Conservation (phyloP, 1,284 basidiomycete species). For the Apiotrichum gracile region DNA sequence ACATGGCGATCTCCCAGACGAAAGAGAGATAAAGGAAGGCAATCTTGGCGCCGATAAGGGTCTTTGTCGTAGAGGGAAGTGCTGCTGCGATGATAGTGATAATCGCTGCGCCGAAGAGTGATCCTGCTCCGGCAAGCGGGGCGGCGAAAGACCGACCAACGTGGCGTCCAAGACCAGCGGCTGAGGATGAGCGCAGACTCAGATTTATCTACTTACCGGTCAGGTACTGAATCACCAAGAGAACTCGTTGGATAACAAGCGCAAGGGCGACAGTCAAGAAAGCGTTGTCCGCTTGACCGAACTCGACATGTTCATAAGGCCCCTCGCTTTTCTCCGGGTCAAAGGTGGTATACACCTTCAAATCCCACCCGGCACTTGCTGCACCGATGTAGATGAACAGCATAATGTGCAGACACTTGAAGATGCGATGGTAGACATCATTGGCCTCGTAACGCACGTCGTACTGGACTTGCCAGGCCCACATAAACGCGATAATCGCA, state of each 20-base stretch:
- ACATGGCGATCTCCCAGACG: constrained; percentile 14
- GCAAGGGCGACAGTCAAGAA: neutral
- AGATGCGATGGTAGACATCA: constrained; percentile 22
- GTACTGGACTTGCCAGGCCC: constrained; percentile 25
- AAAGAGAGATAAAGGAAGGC: constrained; percentile 26
- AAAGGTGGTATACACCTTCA: neutral
- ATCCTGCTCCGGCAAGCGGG: neutral
- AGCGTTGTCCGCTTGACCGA: neutral
- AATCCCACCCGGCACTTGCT: constrained; percentile 28
- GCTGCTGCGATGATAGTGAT: constrained; percentile 1
- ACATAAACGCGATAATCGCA: constrained; percentile 22
- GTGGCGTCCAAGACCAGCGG: neutral
- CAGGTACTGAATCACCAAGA: neutral
- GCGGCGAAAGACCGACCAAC: neutral
- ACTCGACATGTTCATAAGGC: neutral
- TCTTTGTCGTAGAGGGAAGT: constrained; percentile 12
- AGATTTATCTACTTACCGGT: neutral
- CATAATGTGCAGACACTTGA: constrained; percentile 22
- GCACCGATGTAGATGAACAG: constrained; percentile 31
- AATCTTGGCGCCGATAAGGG: constrained; percentile 18
- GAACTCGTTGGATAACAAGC: neutral
- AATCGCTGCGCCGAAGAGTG: neutral
- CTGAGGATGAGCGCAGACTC: neutral
- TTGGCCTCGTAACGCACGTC: constrained; percentile 27
- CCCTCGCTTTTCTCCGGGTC: neutral